Percentiles rank a stretch among this genome's conserved stretches.
These are phyloP conservation scores for Fusarium sp. DNA, from an alignment of 2,329 filamentous ascomycete genomes.

Conservation along the genomic window DNA sequence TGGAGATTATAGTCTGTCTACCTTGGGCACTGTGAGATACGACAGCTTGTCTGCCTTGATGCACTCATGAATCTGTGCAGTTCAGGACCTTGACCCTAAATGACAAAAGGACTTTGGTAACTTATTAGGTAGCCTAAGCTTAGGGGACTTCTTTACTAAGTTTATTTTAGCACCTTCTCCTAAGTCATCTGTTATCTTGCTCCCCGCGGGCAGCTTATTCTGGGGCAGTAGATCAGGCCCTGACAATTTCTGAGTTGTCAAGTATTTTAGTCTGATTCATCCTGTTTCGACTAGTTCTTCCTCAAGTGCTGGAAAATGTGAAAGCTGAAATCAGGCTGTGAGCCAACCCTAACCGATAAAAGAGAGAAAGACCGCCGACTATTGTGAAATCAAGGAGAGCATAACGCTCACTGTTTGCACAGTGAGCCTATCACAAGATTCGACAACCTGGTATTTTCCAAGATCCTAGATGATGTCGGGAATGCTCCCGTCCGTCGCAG, in stretches of 20 bases:
- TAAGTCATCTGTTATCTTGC: too few species aligned
- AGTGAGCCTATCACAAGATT: background rate
- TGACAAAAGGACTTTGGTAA: too few species aligned
- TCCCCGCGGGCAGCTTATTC: background rate
- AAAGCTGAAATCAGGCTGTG: background rate
- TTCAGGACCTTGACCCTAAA: too few species aligned
- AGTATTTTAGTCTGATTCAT: background rate
- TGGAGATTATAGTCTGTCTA: background rate
- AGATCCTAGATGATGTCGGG: background rate
- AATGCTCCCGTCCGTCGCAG: constrained; percentile 25
- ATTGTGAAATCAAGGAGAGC: background rate
- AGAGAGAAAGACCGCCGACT: background rate
- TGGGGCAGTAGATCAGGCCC: background rate
- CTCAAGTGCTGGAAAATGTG: background rate
- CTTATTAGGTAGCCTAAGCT: too few species aligned
- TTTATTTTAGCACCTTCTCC: too few species aligned
- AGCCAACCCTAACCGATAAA: background rate
- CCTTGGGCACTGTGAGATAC: background rate
- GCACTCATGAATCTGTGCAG: background rate
- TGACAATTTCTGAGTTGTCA: background rate
- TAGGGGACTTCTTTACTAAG: too few species aligned
- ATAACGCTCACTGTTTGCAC: background rate
- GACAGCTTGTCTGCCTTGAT: background rate
- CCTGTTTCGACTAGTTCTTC: background rate
- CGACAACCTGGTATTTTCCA: background rate